Evolutionary conservation across 441 rosid genomes (phyloP).

Genomic region (Isatis lusitanica): DNA sequence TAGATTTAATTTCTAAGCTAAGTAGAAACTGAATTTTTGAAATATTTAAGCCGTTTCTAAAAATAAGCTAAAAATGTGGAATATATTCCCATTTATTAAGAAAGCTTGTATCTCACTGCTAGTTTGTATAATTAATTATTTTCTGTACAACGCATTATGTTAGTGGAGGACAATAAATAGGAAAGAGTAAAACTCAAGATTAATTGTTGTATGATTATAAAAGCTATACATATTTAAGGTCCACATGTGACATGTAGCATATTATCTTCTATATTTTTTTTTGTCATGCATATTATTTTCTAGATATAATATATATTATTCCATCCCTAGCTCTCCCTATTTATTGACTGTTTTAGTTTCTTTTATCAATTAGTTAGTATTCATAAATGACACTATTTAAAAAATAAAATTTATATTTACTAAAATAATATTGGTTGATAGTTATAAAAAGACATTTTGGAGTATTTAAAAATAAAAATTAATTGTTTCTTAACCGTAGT

Average conservation of each 20-base stretch:
- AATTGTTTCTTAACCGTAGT: too few relatives aligned
- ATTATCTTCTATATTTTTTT: slow-evolving; percentile 3
- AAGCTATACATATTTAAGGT: slow-evolving; percentile 13
- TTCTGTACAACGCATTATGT: slow-evolving; percentile 26
- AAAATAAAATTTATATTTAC: too few relatives aligned
- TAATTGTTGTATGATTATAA: slow-evolving; percentile 28
- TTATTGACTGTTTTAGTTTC: too few relatives aligned
- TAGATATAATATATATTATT: not conserved
- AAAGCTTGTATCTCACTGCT: slow-evolving; percentile 26
- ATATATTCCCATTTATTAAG: not conserved
- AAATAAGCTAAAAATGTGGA: not conserved
- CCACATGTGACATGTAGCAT: slow-evolving; percentile 18
- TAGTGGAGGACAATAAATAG: slow-evolving; percentile 26
- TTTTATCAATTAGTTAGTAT: too few relatives aligned
- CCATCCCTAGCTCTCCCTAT: too few relatives aligned
- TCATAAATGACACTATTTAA: too few relatives aligned
- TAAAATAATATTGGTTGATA: too few relatives aligned
- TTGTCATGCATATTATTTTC: slow-evolving; percentile 5
- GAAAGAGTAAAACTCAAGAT: slow-evolving; percentile 31
- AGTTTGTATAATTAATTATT: not conserved
- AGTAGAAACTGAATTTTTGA: not conserved
- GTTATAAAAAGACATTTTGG: too few relatives aligned
- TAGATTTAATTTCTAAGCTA: not conserved
- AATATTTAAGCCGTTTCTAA: not conserved
- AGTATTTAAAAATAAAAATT: too few relatives aligned